Base-by-base conservation (phyloP, 345 rosid species). In the Erucastrum elatum region DNA sequence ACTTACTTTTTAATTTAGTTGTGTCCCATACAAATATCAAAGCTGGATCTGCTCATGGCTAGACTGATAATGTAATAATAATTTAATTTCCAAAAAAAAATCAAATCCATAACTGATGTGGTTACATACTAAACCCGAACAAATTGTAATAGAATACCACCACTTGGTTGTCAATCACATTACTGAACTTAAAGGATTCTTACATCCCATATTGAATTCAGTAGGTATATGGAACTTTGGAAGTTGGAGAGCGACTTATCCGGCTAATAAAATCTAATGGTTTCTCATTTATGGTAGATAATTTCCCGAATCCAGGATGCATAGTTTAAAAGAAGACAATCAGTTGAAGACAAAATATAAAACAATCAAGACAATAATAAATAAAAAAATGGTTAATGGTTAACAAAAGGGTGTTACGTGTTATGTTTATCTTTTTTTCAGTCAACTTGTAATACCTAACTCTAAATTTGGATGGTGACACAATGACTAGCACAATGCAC, bases 181-280 rank as follows among this genome's bases (percentile, higher is more conserved):
- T 46, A 70, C 2, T 34, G 64, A n/a, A 70, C 46, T 6, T 70
- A 15, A 69, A 46, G 31, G 55, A 63, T 21, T 58, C 12, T 21
- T 46, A 25, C 63, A 31, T 61, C 63, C 55, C 68, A 76, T 69
- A 61, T 61, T 68, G 31, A 41, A 49, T 46, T 70, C 21, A 27
- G 44, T 77, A 53, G 81, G 72, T 77, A 39, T 17, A 67, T 71
- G 30, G 46, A 39, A 64, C 7, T 39, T 33, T 64, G 66, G 76
- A 77, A 64, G 72, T 64, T 64, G 71, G 76, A 77, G 16, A 30
- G 49, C 76, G 76, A 77, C 76, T 77, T 77, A 66, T 71, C 61
- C 71, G 66, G 81, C 71, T 71, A 62, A 34, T 77, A 68, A 68
- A 66, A 35, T 37, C 9, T 58, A 9, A 53, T 35, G 55, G 17